phyloP scores from a whole-genome alignment of 2,329 filamentous ascomycete genomes.

The Harringtonia lauricola region DNA sequence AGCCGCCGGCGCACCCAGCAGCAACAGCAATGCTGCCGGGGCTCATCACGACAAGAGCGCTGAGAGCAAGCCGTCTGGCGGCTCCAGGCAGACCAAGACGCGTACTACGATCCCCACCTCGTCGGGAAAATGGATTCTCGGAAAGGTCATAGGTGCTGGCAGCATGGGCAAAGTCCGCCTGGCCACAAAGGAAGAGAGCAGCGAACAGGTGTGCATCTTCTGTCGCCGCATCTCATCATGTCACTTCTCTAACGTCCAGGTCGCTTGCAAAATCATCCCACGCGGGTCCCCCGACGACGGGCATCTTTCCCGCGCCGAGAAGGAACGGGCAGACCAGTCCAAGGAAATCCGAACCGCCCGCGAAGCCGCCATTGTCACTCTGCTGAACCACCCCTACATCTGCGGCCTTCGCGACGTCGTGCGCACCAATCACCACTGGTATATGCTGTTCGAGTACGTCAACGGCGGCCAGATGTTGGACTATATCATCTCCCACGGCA shows the following conservation, averaged over 20 bases:
- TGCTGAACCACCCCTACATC: constrained; percentile 90
- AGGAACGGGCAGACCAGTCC: constrained; percentile 86
- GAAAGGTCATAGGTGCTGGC: constrained; percentile 92
- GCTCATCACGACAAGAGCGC: constrained; percentile 21
- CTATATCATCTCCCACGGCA: constrained; percentile 97
- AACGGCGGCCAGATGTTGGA: constrained; percentile 99
- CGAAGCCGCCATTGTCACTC: constrained; percentile 90
- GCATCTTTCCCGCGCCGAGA: constrained; percentile 57
- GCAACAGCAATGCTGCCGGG: constrained; percentile 8
- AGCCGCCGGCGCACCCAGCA: constrained; percentile 23
- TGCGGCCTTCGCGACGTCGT: constrained; percentile 93
- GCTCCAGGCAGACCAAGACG: constrained; percentile 40
- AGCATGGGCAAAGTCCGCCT: constrained; percentile 99
- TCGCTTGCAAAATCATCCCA: constrained; percentile 95
- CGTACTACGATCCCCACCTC: constrained; percentile 81
- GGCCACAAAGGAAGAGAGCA: constrained; percentile 78
- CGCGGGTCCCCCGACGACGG: constrained; percentile 82
- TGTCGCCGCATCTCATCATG: background rate
- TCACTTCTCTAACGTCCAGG: constrained; percentile 36
- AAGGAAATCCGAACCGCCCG: constrained; percentile 92
- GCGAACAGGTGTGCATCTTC: constrained; percentile 66
- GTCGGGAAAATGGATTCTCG: constrained; percentile 87
- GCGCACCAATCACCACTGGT: constrained; percentile 96
- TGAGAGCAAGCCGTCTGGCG: constrained; percentile 35
- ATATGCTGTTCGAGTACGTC: constrained; percentile 99